Percentiles rank a stretch among this genome's conserved stretches.
These are phyloP conservation scores for Breynia disticha DNA, from an alignment of 441 rosid species.

Conservation along the genomic window DNA sequence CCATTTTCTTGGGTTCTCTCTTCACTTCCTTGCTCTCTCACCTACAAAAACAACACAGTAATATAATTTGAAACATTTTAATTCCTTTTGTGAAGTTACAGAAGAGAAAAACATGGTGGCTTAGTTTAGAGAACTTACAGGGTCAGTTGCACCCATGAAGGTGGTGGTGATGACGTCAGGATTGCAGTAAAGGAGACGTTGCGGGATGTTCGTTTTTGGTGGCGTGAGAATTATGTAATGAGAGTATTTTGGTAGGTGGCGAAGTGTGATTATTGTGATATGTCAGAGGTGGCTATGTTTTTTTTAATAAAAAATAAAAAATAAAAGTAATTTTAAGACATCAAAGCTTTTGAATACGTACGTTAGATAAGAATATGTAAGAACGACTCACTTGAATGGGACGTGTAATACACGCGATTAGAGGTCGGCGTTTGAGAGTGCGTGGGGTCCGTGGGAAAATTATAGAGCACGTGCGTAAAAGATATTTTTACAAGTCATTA, in stretches of 20 bases:
- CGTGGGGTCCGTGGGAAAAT: background rate
- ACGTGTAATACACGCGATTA: conserved; percentile 19
- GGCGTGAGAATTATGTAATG: conserved; percentile 5
- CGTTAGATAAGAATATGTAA: background rate
- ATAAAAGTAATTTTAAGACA: background rate
- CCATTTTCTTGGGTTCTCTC: conserved; percentile 10
- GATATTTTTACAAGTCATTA: too few species aligned
- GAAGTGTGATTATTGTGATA: background rate
- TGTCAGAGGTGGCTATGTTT: conserved; percentile 6
- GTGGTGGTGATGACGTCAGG: conserved; percentile 14
- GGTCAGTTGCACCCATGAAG: conserved; percentile 50
- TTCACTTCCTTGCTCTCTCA: conserved; percentile 33
- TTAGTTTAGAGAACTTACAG: conserved; percentile 21
- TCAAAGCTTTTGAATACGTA: background rate
- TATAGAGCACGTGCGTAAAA: conserved; percentile 13
- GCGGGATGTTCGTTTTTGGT: conserved; percentile 10
- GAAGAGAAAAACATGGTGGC: background rate
- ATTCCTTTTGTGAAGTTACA: background rate
- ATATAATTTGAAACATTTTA: conserved; percentile 4
- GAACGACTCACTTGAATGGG: background rate
- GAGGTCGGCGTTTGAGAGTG: background rate
- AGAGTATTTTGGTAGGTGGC: background rate
- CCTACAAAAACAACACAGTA: conserved; percentile 25
- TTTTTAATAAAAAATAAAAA: background rate
- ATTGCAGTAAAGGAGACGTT: conserved; percentile 12